Evolutionary conservation across 31 red algal genomes (phyloP).

Genomic region (Asparagopsis taxiformis): DNA sequence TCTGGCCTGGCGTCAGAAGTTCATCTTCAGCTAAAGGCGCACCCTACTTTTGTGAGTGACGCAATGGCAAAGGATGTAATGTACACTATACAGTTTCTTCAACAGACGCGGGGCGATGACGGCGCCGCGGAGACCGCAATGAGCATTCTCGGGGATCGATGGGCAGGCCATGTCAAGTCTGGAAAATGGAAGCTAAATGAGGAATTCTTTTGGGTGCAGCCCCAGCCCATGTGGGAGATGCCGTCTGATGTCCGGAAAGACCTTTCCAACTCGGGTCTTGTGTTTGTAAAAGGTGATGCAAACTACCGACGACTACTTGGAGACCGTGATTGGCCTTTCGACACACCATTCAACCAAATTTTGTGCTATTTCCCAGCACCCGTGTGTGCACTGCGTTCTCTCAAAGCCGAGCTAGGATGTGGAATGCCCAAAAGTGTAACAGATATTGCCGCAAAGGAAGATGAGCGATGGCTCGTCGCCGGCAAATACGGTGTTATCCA

Average conservation of each 20-base stretch:
- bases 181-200: conserved; percentile 74
- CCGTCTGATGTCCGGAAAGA: conserved; percentile 15
- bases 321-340: conserved; percentile 71
- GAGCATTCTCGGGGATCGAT: conserved; percentile 46
- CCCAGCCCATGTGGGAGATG: conserved; percentile 96
- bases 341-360: conserved; percentile 73
- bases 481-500: conserved; percentile 92
- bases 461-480: conserved; percentile 89
- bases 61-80: conserved; percentile 89
- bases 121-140: neutral
- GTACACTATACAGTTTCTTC: conserved; percentile 55
- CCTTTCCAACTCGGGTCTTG: conserved; percentile 34
- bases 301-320: conserved; percentile 95
- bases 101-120: neutral
- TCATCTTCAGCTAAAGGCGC: conserved; percentile 81
- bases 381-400: conserved; percentile 82
- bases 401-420: conserved; percentile 96
- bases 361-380: conserved; percentile 81
- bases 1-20: conserved; percentile 59
- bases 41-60: conserved; percentile 96
- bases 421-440: conserved; percentile 40
- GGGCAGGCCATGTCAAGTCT: conserved; percentile 42
- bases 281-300: conserved; percentile 97
- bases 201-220: conserved; percentile 96
- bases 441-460: conserved; percentile 29